Conservation (phyloP, 2,329 filamentous ascomycete species). For the Phialocephala sp. region DNA sequence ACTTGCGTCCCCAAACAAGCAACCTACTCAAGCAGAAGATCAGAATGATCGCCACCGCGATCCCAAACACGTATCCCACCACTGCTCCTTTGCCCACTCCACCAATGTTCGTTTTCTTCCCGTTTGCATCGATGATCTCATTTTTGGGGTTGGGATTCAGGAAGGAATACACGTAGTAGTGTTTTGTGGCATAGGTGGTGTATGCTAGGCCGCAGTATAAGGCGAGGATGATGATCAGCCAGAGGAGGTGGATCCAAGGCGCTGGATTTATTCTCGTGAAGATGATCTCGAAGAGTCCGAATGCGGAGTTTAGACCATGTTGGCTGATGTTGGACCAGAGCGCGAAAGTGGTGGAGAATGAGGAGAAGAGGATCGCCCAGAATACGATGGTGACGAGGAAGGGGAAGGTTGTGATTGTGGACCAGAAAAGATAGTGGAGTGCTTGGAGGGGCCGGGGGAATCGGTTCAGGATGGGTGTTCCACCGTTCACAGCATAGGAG, state of each 20-base stretch:
- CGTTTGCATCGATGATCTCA: constrained; percentile 11
- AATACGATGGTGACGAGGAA: constrained; percentile 74
- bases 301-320: constrained; percentile 75
- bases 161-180: constrained; percentile 80
- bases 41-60: constrained; percentile 36
- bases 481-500: constrained; percentile 63
- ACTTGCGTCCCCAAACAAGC: constrained; percentile 28
- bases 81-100: constrained; percentile 29
- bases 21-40: constrained; percentile 36
- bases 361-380: constrained; percentile 66
- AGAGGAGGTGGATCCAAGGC: constrained; percentile 69
- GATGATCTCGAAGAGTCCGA: constrained; percentile 77
- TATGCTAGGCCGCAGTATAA: constrained; percentile 78
- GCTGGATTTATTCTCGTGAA: constrained; percentile 68
- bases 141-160: constrained; percentile 59
- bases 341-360: constrained; percentile 56
- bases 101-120: constrained; percentile 26
- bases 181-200: constrained; percentile 70
- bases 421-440: constrained; percentile 69
- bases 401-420: constrained; percentile 66
- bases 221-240: constrained; percentile 71
- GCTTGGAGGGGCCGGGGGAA: constrained; percentile 67
- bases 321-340: constrained; percentile 73
- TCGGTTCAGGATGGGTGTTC: constrained; percentile 60
- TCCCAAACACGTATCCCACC: constrained; percentile 38